Base-by-base conservation (phyloP, 1,284 basidiomycete genomes). In the Cutaneotrichosporon cutaneum region DNA sequence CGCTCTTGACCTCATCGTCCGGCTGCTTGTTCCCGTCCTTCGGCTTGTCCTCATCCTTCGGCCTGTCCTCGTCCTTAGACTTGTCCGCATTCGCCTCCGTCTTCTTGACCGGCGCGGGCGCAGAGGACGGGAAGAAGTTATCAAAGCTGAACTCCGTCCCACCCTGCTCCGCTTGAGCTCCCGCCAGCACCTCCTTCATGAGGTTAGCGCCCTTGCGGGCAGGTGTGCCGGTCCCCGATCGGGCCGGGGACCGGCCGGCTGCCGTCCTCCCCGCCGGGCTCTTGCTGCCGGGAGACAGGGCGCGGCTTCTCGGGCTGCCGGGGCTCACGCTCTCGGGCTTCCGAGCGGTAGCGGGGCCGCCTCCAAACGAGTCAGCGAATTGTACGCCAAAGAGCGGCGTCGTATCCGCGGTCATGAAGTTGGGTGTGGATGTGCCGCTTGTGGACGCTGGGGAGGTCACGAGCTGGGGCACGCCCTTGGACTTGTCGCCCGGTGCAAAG, bases 41-140 rank as follows among this genome's bases (percentile, higher is more conserved):
- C 27, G 4, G 18, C 24, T 47, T 82, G 39, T 82, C 81, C 72
- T 90, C 83, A 68, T 30, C 30, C 30, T 91, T 88, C 30, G 5
- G 30, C 45, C 45, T 42, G 39, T 18, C 39, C 18, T 18, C 39
- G 3, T 63, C 70, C 53, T 68, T 70, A 33, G 70, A 62, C 56
- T 69, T 71, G 48, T 68, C 68, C 55, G 60, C 56, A 24, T 73
- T 72, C 18, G 60, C 62, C 21, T 60, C 42, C 32, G 39, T 35
- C 45, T 48, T 24, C 10, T 22, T 26, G 9, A 4, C 22, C 18
- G 21, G 22, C 11, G 45, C 11, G 4, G 45, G 21, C 21, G 45
- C 5, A 14, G 48, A 4, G 26, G n/a, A 18, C 16, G 48, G 27
- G 26, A 50, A 50, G 48, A 50, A 50, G 27, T 26, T 50, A 26